These are phyloP conservation scores for Podospora sp. DNA, from an alignment of 495 filamentous ascomycete species.

Conservation along the genomic window DNA sequence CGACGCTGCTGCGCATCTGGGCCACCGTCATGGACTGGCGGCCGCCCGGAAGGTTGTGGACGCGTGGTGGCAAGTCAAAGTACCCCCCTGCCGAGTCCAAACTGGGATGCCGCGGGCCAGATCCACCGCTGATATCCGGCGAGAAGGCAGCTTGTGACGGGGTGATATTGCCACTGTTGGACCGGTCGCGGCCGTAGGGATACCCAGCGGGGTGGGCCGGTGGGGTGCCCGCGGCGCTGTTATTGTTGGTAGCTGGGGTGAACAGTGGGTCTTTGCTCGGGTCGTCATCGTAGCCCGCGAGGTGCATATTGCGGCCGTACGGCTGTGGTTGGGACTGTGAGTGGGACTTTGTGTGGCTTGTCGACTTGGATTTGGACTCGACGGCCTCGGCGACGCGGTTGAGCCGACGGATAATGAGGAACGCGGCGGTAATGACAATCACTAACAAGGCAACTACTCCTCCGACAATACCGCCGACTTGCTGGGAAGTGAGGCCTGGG, in stretches of 20 bases:
- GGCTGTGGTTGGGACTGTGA: conserved; percentile 13
- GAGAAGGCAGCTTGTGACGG: conserved; percentile 31
- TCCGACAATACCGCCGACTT: conserved; percentile 50
- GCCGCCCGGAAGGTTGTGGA: conserved; percentile 24
- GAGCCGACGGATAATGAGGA: conserved; percentile 44
- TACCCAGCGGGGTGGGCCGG: conserved; percentile 14
- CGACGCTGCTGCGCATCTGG: conserved; percentile 34
- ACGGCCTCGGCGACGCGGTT: conserved; percentile 35
- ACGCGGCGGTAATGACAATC: conserved; percentile 39
- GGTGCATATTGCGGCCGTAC: background rate
- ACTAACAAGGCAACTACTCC: conserved; percentile 45
- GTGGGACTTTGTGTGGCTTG: conserved; percentile 26
- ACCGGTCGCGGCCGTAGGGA: conserved; percentile 27
- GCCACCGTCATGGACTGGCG: conserved; percentile 27
- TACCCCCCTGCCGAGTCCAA: conserved; percentile 35
- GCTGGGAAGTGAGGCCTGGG: conserved; percentile 36
- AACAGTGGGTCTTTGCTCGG: conserved; percentile 33
- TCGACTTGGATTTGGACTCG: conserved; percentile 36
- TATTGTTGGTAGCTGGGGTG: conserved; percentile 10
- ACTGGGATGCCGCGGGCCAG: conserved; percentile 24
- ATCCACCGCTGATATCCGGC: conserved; percentile 1
- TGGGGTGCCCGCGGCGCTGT: conserved; percentile 20
- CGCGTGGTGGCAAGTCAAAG: conserved; percentile 30
- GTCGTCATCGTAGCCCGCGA: conserved; percentile 19
- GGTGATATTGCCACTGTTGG: conserved; percentile 17